phyloP scores from a whole-genome alignment of 495 filamentous ascomycete species.

The Podospora sp. region DNA sequence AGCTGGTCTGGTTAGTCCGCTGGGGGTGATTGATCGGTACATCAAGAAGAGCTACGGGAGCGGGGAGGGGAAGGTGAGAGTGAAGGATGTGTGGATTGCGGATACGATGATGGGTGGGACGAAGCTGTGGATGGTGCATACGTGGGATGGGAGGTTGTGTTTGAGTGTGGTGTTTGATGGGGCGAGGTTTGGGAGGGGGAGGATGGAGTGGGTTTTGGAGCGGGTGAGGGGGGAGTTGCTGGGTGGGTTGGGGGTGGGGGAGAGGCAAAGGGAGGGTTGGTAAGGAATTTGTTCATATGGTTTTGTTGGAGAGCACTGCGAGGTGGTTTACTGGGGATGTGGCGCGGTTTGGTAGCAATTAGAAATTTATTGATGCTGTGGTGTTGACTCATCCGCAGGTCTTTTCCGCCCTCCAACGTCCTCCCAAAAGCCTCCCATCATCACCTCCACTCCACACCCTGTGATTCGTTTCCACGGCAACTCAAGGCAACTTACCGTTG shows the following conservation, averaged over 20 bases:
- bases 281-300: too few relatives aligned
- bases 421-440: too few relatives aligned
- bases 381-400: too few relatives aligned
- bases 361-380: too few relatives aligned
- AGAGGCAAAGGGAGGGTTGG: too few relatives aligned
- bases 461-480: too few relatives aligned
- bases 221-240: neutral
- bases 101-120: slow-evolving; percentile 6
- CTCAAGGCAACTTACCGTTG: too few relatives aligned
- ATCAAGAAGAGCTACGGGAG: neutral
- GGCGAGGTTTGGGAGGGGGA: neutral
- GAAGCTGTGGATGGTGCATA: slow-evolving; percentile 1
- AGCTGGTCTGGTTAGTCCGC: neutral
- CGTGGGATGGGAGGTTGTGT: neutral
- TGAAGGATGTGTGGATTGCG: slow-evolving; percentile 4
- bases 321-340: too few relatives aligned
- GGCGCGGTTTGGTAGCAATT: too few relatives aligned
- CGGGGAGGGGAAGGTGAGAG: neutral
- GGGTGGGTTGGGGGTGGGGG: neutral
- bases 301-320: too few relatives aligned
- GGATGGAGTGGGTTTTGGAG: slow-evolving; percentile 4
- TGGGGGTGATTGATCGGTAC: neutral
- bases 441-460: too few relatives aligned
- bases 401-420: too few relatives aligned
- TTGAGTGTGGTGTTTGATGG: neutral